phyloP scores from a whole-genome alignment of 2,329 filamentous ascomycete species.

The Torrubiella hemipterigena region DNA sequence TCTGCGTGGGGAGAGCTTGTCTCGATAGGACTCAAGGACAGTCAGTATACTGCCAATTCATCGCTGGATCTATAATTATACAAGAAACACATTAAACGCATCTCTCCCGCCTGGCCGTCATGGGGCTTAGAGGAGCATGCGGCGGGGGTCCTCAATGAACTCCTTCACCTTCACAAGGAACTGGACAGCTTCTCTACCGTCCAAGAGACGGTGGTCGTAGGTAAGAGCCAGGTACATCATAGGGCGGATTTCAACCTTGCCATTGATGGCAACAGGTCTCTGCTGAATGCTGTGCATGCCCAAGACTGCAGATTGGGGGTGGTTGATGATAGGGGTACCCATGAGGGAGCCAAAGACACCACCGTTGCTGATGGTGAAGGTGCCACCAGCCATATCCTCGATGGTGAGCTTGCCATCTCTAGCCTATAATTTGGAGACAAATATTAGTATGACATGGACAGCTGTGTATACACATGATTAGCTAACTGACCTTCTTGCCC shows the following conservation, averaged over 20 bases:
- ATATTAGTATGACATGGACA: too few species aligned
- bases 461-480: too few species aligned
- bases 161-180: conserved; percentile 97
- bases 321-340: conserved; percentile 97
- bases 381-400: conserved; percentile 97
- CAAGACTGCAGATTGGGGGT: conserved; percentile 83
- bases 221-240: conserved; percentile 99
- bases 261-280: conserved; percentile 76
- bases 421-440: too few species aligned
- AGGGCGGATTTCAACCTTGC: conserved; percentile 90
- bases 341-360: conserved; percentile 95
- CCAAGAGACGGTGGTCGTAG: conserved; percentile 91
- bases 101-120: too few species aligned
- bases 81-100: too few species aligned
- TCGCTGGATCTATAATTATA: too few species aligned
- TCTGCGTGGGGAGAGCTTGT: too few species aligned
- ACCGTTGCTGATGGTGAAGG: conserved; percentile 95
- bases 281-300: conserved; percentile 97
- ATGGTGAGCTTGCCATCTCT: conserved; percentile 95
- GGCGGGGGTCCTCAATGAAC: conserved; percentile 87
- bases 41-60: too few species aligned
- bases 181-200: conserved; percentile 89
- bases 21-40: too few species aligned
- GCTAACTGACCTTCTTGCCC: conserved; percentile 69
- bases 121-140: conserved; percentile 77